Conservation (phyloP, 176 grass and related monocot genomes). For the Triticum dicoccoides region DNA sequence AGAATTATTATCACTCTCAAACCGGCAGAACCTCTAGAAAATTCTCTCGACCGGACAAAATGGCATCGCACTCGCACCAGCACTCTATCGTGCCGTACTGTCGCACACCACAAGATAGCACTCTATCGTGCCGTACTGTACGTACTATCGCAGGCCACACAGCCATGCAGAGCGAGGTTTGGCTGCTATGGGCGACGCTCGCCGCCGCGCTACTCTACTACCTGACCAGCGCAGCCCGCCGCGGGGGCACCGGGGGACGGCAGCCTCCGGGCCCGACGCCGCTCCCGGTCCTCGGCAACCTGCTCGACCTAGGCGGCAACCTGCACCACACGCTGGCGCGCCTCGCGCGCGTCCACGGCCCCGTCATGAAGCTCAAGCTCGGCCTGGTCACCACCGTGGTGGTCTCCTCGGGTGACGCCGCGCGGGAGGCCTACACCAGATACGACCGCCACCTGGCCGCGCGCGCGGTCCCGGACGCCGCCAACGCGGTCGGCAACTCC, state of each 20-base stretch:
- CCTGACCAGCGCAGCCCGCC: neutral
- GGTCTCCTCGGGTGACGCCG: neutral
- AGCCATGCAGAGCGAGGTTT: neutral
- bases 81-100: too few relatives aligned
- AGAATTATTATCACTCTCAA: too few relatives aligned
- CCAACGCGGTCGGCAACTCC: neutral
- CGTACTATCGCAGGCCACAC: too few relatives aligned
- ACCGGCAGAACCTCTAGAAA: too few relatives aligned
- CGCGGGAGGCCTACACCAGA: neutral
- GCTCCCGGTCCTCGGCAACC: neutral
- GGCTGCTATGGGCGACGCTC: neutral
- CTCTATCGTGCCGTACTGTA: too few relatives aligned
- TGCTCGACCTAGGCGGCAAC: neutral
- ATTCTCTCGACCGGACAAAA: too few relatives aligned
- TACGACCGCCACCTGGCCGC: neutral
- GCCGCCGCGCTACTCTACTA: neutral
- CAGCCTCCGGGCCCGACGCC: neutral
- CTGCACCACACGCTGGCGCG: neutral
- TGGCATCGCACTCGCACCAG: too few relatives aligned
- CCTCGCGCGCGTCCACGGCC: neutral
- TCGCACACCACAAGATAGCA: too few relatives aligned
- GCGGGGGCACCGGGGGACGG: neutral
- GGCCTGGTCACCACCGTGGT: neutral
- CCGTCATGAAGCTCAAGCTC: neutral
- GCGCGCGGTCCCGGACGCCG: conserved; percentile 12